These are phyloP conservation scores for Dipteronia sinensis DNA, from an alignment of 345 rosid genomes.

Conservation along the genomic window DNA sequence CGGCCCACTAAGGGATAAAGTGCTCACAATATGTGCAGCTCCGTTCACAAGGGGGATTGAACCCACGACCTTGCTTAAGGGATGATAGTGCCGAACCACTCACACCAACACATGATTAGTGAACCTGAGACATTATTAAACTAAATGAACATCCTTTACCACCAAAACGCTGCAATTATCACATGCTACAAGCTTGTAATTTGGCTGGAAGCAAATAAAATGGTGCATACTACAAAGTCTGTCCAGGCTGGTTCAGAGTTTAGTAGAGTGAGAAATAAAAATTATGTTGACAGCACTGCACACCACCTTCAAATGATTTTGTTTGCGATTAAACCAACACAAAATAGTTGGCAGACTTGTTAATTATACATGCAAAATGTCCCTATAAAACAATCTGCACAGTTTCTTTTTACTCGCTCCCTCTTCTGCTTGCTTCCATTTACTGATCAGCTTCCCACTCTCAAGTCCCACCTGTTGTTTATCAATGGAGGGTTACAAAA, in stretches of 20 bases:
- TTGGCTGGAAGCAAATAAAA: constrained; percentile 1
- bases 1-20: too few relatives aligned
- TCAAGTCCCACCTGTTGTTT: neutral
- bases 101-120: too few relatives aligned
- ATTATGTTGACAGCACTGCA: constrained; percentile 17
- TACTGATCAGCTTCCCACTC: neutral
- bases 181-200: neutral
- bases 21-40: too few relatives aligned
- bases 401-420: neutral
- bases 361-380: constrained; percentile 8
- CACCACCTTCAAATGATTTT: constrained; percentile 30
- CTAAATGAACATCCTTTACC: too few relatives aligned
- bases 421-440: constrained; percentile 4
- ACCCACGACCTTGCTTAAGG: too few relatives aligned
- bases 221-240: constrained; percentile 1
- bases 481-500: constrained; percentile 36
- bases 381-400: constrained; percentile 20
- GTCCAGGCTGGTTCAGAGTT: constrained; percentile 27
- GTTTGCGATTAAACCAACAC: too few relatives aligned
- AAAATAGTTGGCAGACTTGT: too few relatives aligned
- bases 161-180: neutral
- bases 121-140: too few relatives aligned
- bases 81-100: too few relatives aligned
- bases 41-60: too few relatives aligned
- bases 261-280: constrained; percentile 3